Conservation (phyloP, 345 rosid species). For the Hibiscus syriacus region DNA sequence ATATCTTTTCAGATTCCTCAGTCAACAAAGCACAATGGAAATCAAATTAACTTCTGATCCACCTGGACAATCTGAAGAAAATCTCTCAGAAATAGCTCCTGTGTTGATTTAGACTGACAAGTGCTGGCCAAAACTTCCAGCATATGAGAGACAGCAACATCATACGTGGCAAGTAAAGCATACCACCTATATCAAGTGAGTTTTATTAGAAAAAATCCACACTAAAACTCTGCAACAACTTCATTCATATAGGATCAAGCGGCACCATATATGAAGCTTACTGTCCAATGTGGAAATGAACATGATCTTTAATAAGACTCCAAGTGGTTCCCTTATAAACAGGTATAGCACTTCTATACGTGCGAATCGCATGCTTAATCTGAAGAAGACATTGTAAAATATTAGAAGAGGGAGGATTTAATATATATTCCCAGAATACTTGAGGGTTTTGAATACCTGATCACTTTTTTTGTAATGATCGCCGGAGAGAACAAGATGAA, state of each 20-base stretch:
- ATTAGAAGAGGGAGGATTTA: conserved; percentile 19
- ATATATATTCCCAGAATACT: not conserved
- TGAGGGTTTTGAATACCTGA: conserved; percentile 55
- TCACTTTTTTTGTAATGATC: conserved; percentile 87
- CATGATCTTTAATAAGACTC: conserved; percentile 93
- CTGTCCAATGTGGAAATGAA: conserved; percentile 94
- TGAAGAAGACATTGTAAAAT: conserved; percentile 22
- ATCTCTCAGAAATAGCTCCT: conserved; percentile 76
- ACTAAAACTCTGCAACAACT: conserved; percentile 3
- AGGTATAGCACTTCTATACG: conserved; percentile 74
- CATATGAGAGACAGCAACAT: conserved; percentile 73
- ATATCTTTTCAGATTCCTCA: not conserved
- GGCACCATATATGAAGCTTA: conserved; percentile 34
- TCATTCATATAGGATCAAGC: conserved; percentile 11
- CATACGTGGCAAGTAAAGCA: conserved; percentile 81
- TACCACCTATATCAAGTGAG: conserved; percentile 60
- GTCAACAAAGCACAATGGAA: conserved; percentile 17
- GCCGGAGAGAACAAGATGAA: conserved; percentile 96
- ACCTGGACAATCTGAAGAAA: conserved; percentile 87
- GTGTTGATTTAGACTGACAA: conserved; percentile 83
- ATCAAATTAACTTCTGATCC: conserved; percentile 1
- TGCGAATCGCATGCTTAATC: conserved; percentile 95
- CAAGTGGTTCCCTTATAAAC: conserved; percentile 80
- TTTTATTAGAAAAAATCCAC: conserved; percentile 12
- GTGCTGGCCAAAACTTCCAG: conserved; percentile 75